Evolutionary conservation across 129 eudicot genomes (phyloP), one percentile per base, ranked within the genome.

Genomic region (Chrysanthemum lavandulifolium): DNA sequence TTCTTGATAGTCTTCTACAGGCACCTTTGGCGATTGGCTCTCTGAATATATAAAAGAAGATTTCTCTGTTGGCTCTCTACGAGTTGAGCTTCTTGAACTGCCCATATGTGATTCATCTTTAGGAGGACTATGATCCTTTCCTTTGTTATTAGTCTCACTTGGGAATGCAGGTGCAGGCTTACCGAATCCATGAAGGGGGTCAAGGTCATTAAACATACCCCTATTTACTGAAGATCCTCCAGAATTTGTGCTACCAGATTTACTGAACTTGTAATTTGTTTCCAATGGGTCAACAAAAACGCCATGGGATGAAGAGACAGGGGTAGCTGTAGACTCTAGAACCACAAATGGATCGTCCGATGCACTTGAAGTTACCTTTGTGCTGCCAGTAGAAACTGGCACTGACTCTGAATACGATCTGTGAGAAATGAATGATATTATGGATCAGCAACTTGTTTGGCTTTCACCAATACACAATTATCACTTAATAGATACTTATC

Each of bases 261-360:
- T 88, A 61, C 80, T 65, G 36, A 72, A 77, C 71, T 88, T 84
- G 78, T 81, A 66, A 56, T 81, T 78, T 61, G 90, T 83, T 67
- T 86, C 89, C 73, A 87, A 76, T 31, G 97, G 97, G 83, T 88
- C 97, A 48, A 62, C 68, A 45, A 73, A 81, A 51, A 68, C 72
- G 55, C 80, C 81, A 13, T 77, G 71, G 23, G 95, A 74, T 51
- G 91, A 82, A 52, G 80, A 71, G 49, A 60, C 79, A 53, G 85
- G 78, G 40, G 87, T 74, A 21, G 88, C 72, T 63, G 77, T 81
- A 36, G 98, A 87, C 36, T 75, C 91, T 43, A 89, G 72, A 73
- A 81, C 91, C 48, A 77, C 93, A 80, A 90, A 94, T 53, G 97
- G 96, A 70, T 94, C 89, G 40, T 87, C 89, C 58, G 79, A 47